Base-by-base conservation (phyloP, 352 stramenopile species). In the Phytophthora lateralis region DNA sequence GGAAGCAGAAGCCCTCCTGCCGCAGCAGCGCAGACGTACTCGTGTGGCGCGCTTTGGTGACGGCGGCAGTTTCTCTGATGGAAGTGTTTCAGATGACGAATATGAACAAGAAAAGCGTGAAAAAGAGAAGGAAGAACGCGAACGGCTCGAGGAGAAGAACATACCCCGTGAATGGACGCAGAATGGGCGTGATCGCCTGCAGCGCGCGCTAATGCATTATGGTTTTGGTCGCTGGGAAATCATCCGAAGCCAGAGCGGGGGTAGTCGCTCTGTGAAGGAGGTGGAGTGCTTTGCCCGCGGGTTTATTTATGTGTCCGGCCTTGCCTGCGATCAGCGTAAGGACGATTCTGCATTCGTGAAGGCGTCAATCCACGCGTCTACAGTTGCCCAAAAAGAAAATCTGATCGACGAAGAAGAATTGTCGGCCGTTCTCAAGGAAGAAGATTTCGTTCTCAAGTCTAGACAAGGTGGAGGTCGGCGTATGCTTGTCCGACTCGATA, bases 141-240 rank as follows among this genome's bases (percentile, higher is more conserved):
- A 91, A 47, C 69, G 76, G 6, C 37, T 73, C 10, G 81, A 95
- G 37, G 80, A 92, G 53, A 89, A 91, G 52, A 73, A 58, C 7
- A 68, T 88, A 46, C 81, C 80, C 27, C 84, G 88, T 0, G 88
- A 96, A 58, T 96, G 88, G 88, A 96, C 88, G 0, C 73, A 90
- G 38, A 96, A 96, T 55, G 88, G 88, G 17, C 80, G 88, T 15
- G 88, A 96, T 37, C 77, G 88, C 1, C 67, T 96, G 18, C 88
- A 96, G 52, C 81, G 88, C 57, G 88, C 88, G 15, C 54, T 96
- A 26, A 96, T 96, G 88, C 88, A 96, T 60, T 96, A 89, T 50
- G 88, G 88, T 0, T 93, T 91, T 59, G 82, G 85, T 14, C 80
- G 88, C 2, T 96, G 88, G 88, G 88, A 95, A 71, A 91, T 95